Evolutionary conservation across 1,139 yeast genomes (phyloP), one percentile per base, ranked within the genome.

Genomic region (Blastobotrys indianensis): DNA sequence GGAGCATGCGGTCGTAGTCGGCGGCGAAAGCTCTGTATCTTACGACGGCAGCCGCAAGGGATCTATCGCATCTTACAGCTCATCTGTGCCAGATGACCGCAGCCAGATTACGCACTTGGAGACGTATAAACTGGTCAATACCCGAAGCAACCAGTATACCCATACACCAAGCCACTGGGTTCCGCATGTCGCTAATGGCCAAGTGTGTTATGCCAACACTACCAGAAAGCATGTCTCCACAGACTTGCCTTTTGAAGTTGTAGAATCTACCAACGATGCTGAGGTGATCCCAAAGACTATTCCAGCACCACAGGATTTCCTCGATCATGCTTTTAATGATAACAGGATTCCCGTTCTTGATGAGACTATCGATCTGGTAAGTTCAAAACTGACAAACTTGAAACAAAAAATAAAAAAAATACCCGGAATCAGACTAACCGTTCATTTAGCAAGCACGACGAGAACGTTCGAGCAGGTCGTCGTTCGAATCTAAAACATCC

Each of bases 131-230:
- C 42, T 42, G 15, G 54, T 55, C 34, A 54, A 56, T 32, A 48
- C 53, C 7, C 45, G 33, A 23, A 50, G 50, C 13, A 42, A 47
- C 17, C 20, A 38, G 11, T 54, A 54, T 28, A 46, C 39, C 25
- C 45, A 49, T 39, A 37, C 53, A 6, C 53, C 61, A 5, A 40
- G 54, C 11, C 51, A 50, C 17, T 62, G 66, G 66, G 49, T 61
- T 30, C 66, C 66, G 1, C 64, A 61, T 41, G 51, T 62, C 4
- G 41, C 47, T 12, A 50, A 54, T 25, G 65, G 64, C 34, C 56
- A 58, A 35, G 50, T 62, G 37, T 51, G 54, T 39, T 62, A 52
- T 46, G 52, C 54, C 37, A 61, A 61, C 44, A 51, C 64, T 10
- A 45, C 45, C 10, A 39, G 61, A 28, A 46, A 47, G 20, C 55